phyloP scores from a whole-genome alignment of 257 asterid genomes.

The Gardenia jasminoides region DNA sequence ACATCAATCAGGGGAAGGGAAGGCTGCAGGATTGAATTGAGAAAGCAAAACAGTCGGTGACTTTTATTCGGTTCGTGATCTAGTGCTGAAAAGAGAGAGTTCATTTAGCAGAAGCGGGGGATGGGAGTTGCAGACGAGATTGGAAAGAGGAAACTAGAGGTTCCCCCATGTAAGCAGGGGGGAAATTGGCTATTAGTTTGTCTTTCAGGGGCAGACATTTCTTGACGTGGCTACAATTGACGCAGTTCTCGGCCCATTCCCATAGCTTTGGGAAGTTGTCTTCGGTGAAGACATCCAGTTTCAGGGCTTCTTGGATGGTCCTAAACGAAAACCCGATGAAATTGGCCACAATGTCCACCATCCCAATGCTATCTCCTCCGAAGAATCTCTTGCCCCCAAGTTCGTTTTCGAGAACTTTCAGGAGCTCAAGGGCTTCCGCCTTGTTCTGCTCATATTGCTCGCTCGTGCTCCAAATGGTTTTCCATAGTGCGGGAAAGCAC shows the following conservation, averaged over 20 bases:
- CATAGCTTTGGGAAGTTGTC: constrained; percentile 41
- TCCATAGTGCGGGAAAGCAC: constrained; percentile 30
- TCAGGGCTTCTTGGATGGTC: constrained; percentile 23
- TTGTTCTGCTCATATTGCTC: constrained; percentile 43
- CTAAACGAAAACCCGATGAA: constrained; percentile 31
- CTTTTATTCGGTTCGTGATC: neutral
- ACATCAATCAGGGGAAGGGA: no score
- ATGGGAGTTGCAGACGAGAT: constrained; percentile 2
- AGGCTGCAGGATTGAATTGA: neutral
- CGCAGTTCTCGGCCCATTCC: constrained; percentile 31
- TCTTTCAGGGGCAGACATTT: constrained; percentile 42
- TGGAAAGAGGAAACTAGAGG: neutral
- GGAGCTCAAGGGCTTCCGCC: constrained; percentile 38
- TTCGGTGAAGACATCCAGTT: constrained; percentile 32
- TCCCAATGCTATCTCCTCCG: constrained; percentile 50
- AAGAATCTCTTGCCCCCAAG: constrained; percentile 45
- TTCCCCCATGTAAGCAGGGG: constrained; percentile 19
- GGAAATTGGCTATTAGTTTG: constrained; percentile 11
- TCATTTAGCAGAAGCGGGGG: neutral
- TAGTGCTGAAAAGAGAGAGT: neutral
- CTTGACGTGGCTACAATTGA: constrained; percentile 26
- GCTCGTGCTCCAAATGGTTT: constrained; percentile 29
- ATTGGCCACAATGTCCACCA: constrained; percentile 37
- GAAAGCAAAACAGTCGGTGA: neutral
- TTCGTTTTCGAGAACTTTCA: constrained; percentile 37